phyloP scores from a whole-genome alignment of 257 asterid species.

The Petunia axillaris region DNA sequence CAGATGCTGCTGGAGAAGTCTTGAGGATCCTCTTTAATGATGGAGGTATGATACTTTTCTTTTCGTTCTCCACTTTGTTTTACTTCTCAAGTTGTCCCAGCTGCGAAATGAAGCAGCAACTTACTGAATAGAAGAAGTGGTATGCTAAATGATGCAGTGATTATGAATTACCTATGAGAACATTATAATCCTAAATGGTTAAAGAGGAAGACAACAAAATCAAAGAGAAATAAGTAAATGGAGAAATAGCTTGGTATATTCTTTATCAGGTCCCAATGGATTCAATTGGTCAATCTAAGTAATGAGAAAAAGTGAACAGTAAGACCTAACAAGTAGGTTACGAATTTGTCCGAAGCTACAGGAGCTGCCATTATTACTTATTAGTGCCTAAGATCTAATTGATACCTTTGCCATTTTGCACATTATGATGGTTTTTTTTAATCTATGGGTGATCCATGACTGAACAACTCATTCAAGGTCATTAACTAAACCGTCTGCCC shows the following conservation, averaged over 20 bases:
- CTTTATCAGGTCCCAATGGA: neutral
- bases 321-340: constrained; percentile 1
- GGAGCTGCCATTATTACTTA: neutral
- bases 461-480: neutral
- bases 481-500: neutral
- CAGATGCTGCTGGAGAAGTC: constrained; percentile 86
- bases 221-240: neutral
- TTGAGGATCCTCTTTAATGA: constrained; percentile 70
- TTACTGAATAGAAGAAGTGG: neutral
- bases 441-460: neutral
- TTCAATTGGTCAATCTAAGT: neutral
- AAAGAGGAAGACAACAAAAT: neutral
- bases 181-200: neutral
- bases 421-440: neutral
- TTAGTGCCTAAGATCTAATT: constrained; percentile 7
- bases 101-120: neutral
- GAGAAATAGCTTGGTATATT: neutral
- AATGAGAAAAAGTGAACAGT: neutral
- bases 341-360: neutral
- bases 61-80: constrained; percentile 4
- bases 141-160: neutral
- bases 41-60: constrained; percentile 60
- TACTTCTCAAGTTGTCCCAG: neutral
- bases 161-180: neutral
- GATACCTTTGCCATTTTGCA: neutral